These are phyloP conservation scores for Pyrenophora tritici-repentis DNA, from an alignment of 2,329 filamentous ascomycete species.

Conservation along the genomic window DNA sequence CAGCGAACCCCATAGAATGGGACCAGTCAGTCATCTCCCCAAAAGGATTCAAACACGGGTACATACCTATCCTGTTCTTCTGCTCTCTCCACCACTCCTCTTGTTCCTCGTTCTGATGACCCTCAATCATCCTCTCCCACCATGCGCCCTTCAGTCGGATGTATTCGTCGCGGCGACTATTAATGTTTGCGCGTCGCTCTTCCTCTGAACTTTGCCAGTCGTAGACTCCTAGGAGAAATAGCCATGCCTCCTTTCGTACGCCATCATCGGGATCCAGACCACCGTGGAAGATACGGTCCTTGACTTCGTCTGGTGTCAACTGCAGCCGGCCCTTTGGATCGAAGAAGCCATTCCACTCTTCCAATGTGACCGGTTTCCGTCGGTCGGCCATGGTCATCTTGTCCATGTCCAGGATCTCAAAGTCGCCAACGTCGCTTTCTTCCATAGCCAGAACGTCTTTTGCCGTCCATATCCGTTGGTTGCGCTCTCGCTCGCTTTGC, in stretches of 20 bases:
- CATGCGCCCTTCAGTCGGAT: slow-evolving; percentile 90
- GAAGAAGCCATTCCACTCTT: slow-evolving; percentile 93
- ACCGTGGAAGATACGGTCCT: slow-evolving; percentile 96
- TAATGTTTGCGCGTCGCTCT: slow-evolving; percentile 80
- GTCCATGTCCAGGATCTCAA: slow-evolving; percentile 86
- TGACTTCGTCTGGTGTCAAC: slow-evolving; percentile 87
- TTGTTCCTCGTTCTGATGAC: slow-evolving; percentile 77
- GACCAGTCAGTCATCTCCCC: slow-evolving; percentile 50
- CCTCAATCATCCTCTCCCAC: slow-evolving; percentile 92
- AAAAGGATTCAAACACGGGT: slow-evolving; percentile 1
- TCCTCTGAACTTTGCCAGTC: slow-evolving; percentile 90
- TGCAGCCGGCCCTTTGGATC: slow-evolving; percentile 77
- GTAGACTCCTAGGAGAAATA: slow-evolving; percentile 89
- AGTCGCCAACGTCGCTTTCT: slow-evolving; percentile 92
- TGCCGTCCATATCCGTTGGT: slow-evolving; percentile 89
- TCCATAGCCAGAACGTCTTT: slow-evolving; percentile 92
- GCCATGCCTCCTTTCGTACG: slow-evolving; percentile 94
- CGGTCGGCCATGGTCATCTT: slow-evolving; percentile 75
- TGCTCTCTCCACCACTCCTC: slow-evolving; percentile 98
- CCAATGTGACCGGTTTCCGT: slow-evolving; percentile 74
- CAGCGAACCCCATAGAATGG: slow-evolving; percentile 59
- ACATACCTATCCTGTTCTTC: slow-evolving; percentile 85
- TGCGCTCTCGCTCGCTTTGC: slow-evolving; percentile 86
- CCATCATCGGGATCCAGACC: slow-evolving; percentile 87
- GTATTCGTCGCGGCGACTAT: slow-evolving; percentile 89